These are phyloP conservation scores for Umbelopsis ramanniana DNA, from an alignment of 192 early-diverging fungal species.

Conservation along the genomic window DNA sequence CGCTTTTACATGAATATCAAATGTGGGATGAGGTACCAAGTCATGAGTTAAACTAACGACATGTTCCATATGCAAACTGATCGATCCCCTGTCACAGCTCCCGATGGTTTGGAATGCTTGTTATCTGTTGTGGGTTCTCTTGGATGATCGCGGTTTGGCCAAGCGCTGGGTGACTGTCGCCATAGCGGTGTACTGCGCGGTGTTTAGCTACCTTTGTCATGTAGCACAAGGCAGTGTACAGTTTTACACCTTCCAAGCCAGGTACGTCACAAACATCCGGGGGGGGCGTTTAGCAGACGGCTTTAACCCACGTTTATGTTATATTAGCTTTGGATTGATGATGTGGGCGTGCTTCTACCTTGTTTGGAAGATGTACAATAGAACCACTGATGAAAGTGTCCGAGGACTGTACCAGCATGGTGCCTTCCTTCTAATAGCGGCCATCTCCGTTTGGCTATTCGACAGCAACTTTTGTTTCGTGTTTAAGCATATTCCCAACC, in stretches of 20 bases:
- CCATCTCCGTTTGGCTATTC: constrained; percentile 38
- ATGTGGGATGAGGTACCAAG: constrained; percentile 41
- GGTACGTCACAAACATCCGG: constrained; percentile 16
- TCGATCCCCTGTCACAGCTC: constrained; percentile 4
- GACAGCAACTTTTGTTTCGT: constrained; percentile 41
- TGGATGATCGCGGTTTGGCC: constrained; percentile 27
- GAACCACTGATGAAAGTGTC: constrained; percentile 14
- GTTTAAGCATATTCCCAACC: constrained; percentile 36
- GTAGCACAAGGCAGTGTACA: constrained; percentile 31
- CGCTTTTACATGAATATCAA: constrained; percentile 36
- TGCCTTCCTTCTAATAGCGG: constrained; percentile 22
- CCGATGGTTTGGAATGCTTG: constrained; percentile 43
- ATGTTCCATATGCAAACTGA: neutral
- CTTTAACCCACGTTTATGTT: neutral
- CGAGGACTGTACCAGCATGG: constrained; percentile 27
- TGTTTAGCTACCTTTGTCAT: constrained; percentile 32
- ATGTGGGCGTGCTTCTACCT: constrained; percentile 44
- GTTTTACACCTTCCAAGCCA: constrained; percentile 37
- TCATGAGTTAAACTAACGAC: neutral
- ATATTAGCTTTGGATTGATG: constrained; percentile 33
- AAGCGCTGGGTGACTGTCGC: neutral
- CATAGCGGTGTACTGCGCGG: constrained; percentile 31
- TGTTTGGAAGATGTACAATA: constrained; percentile 36
- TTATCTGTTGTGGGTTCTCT: constrained; percentile 37
- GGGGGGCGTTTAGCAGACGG: neutral